These are phyloP conservation scores for Colletotrichum melonis DNA, from an alignment of 2,329 filamentous ascomycete species.

Conservation along the genomic window DNA sequence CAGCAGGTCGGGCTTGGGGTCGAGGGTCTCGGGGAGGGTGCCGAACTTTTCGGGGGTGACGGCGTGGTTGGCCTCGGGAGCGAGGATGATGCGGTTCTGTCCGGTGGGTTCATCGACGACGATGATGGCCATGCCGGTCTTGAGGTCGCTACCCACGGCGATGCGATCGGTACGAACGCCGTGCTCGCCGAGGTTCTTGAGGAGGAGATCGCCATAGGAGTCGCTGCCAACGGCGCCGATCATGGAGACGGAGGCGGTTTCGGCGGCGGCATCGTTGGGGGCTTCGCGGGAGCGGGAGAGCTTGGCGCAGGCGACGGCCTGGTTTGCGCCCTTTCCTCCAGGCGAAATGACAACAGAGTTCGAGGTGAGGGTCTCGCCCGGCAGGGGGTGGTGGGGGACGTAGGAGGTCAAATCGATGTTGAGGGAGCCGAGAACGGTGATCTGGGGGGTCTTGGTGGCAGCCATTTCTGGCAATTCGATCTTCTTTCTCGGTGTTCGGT, in stretches of 20 bases:
- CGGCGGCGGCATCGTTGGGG: conserved; percentile 45
- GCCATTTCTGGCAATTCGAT: conserved; percentile 14
- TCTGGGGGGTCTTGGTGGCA: conserved; percentile 53
- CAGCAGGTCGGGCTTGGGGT: conserved; percentile 68
- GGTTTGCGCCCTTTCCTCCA: conserved; percentile 96
- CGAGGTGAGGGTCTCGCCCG: conserved; percentile 89
- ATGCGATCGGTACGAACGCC: conserved; percentile 72
- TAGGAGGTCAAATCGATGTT: conserved; percentile 95
- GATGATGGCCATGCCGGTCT: conserved; percentile 80
- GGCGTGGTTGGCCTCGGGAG: conserved; percentile 76
- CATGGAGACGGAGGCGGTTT: conserved; percentile 69
- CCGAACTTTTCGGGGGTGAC: conserved; percentile 51
- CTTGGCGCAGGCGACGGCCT: conserved; percentile 89
- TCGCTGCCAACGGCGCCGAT: conserved; percentile 79
- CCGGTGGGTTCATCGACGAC: conserved; percentile 78
- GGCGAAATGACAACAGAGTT: conserved; percentile 82
- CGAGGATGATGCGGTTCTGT: conserved; percentile 82
- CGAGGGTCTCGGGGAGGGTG: conserved; percentile 40
- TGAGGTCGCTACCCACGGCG: conserved; percentile 48
- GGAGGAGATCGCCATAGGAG: conserved; percentile 71
- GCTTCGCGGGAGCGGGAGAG: conserved; percentile 68
- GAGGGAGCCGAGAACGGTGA: conserved; percentile 90
- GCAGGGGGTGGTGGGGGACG: conserved; percentile 83
- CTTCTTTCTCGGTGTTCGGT: neutral
- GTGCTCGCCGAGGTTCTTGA: conserved; percentile 66